Base-by-base conservation (phyloP, 805 yeast species). In the Candida saitoana region DNA sequence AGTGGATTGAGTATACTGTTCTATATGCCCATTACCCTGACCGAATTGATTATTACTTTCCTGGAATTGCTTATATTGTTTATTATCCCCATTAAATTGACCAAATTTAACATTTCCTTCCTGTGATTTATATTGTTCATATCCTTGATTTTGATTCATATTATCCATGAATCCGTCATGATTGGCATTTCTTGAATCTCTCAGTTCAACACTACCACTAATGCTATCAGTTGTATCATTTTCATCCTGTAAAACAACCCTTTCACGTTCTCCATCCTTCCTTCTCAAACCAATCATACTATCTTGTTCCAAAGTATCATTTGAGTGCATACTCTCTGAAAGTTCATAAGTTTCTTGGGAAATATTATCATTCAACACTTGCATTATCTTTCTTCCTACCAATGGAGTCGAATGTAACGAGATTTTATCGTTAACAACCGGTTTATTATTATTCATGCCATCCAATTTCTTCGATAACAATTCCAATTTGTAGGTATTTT, bases 401-500 rank as follows among this genome's bases (percentile, higher is more conserved):
- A 36, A 36, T 8, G 38, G 38, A 8, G 38, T 36, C 11, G 38
- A 36, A 24, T 36, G 38, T n/a, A 25, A 36, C 17, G 38, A 20
- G 16, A 25, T 24, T n/a, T 36, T 24, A 6, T n/a, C 38, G 8
- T 16, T 12, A 18, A n/a, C 22, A 16, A 4, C 9, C n/a, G 15
- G 15, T 9, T 34, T 34, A 20, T 34, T 19, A 5, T 22, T 5
- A 25, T 36, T 36, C 17, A 20, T 25, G 6, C 14, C n/a, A 25
- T 36, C 38, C 8, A 36, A 14, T 24, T 36, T n/a, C 22, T 24
- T 36, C 14, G 30, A 15, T n/a, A 36, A 8, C 15, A 36, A 24
- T 12, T 25, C 16, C 22, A 36, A n/a, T 24, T 36, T 14, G n/a
- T 22, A 16, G 4, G 38, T 36, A n/a, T 36, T 24, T 17, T 36